Base-by-base conservation (phyloP, 2,329 filamentous ascomycete genomes). In the Phialophora chinensis region DNA sequence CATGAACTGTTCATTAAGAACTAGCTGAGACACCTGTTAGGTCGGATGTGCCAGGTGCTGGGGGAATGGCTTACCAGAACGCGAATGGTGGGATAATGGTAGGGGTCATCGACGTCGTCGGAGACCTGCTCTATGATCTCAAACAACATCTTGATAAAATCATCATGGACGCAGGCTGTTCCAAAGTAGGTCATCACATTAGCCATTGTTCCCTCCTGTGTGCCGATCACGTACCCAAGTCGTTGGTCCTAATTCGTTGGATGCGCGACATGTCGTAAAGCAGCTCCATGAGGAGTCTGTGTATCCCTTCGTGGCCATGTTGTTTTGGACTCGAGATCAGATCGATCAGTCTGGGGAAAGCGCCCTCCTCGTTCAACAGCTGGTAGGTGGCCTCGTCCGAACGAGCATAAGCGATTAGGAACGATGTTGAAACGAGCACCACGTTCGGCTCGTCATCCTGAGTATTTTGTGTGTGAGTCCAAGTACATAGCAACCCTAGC, bases 1-100 rank as follows among this genome's bases (percentile, higher is more conserved):
- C 91, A 99, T 96, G 79, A 97, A 99, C 79, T 99, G 95, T 78
- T 99, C 95, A 79, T 99, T 99, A 71, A 99, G 81, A 31, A 98
- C 93, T 73, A 99, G 86, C 92, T 96, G 71, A 59, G 17, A 31
- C 52, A 64, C 65, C n/a, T 20, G 38, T 44, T 44, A 38, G 64
- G 66, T 75, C 60, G 75, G 71, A 56, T 66, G 63, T 20, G 12
- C 27, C 56, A 31, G 1, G 17, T n/a, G 12, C n/a, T 25, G 12
- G 14, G 35, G 35, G 25, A 52, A 17, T 11, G 38, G 47, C 89
- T 77, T 80, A 96, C 93, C 80, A 99, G 78, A 58, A 98, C 93
- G 70, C 93, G 88, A 75, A 99, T 97, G 54, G 97, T 90, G 5
- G 92, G 91, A 77, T 97, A 98, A 77, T 98, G 94, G 77, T 97